Conservation (phyloP, 768 basidiomycete genomes). For the Leccinum rimulosum region DNA sequence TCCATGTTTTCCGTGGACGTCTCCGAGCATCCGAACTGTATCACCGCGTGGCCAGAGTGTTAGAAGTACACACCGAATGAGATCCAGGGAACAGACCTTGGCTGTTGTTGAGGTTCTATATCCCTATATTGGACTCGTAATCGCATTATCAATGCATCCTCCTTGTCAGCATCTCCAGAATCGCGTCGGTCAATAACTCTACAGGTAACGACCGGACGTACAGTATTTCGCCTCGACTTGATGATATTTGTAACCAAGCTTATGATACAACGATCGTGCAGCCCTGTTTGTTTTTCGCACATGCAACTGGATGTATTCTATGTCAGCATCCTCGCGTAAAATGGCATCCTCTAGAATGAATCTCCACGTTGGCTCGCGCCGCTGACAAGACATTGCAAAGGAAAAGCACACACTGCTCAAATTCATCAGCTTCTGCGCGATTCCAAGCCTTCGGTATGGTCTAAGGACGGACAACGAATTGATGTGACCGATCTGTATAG, state of each 20-base stretch:
- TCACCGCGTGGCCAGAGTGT: neutral
- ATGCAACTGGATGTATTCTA: conserved; percentile 27
- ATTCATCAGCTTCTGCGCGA: conserved; percentile 28
- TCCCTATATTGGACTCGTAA: conserved; percentile 2
- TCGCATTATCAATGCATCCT: conserved; percentile 29
- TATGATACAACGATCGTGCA: conserved; percentile 23
- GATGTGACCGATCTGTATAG: conserved; percentile 22
- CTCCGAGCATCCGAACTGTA: conserved; percentile 5
- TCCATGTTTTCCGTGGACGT: conserved; percentile 11
- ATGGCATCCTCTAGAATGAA: conserved; percentile 25
- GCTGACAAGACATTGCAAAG: neutral
- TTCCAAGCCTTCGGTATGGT: conserved; percentile 29
- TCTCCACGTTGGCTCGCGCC: conserved; percentile 1
- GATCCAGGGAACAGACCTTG: conserved; percentile 12
- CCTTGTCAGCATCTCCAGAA: conserved; percentile 24
- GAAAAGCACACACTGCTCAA: conserved; percentile 20
- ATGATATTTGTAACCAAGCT: conserved; percentile 23
- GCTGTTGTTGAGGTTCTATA: conserved; percentile 1
- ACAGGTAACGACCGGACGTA: conserved; percentile 12
- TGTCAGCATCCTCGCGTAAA: conserved; percentile 8
- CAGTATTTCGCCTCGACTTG: conserved; percentile 23
- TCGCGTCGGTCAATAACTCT: neutral
- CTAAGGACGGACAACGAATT: conserved; percentile 30
- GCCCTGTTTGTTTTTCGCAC: conserved; percentile 30
- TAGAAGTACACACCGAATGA: neutral